A percentile compares a stretch with the other conserved stretches of the same genome.
These are phyloP conservation scores for Anthoceros angustus DNA, from an alignment of 225 moss, liverwort and hornwort genomes.

Conservation along the genomic window DNA sequence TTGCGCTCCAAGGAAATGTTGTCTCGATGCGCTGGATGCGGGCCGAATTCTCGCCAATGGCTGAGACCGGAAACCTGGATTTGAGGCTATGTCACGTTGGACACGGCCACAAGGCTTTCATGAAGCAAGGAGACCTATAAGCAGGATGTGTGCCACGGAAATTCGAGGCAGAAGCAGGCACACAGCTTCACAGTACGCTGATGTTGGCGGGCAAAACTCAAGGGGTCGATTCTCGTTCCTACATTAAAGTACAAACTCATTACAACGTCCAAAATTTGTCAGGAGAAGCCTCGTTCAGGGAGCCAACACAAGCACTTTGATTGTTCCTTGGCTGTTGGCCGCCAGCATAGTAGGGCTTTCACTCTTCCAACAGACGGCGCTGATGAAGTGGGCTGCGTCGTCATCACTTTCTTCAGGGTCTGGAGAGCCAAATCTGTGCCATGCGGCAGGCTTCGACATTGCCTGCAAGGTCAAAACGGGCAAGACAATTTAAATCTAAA, in stretches of 20 bases:
- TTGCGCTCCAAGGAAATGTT: no score
- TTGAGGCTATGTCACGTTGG: no score
- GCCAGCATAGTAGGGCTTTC: slow-evolving; percentile 97
- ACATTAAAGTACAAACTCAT: background rate
- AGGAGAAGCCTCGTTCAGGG: slow-evolving; percentile 27
- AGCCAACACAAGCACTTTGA: slow-evolving; percentile 84
- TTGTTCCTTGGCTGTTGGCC: slow-evolving; percentile 94
- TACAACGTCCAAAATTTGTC: slow-evolving; percentile 1
- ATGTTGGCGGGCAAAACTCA: no score
- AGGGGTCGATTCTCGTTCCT: background rate
- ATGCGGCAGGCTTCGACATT: slow-evolving; percentile 78
- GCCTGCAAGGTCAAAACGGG: slow-evolving; percentile 31
- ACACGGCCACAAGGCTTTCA: no score
- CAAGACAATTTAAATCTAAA: background rate
- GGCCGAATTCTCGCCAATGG: no score
- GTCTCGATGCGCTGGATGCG: no score
- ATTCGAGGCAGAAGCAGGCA: no score
- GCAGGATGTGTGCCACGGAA: no score
- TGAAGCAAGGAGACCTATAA: no score
- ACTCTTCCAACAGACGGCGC: slow-evolving; percentile 99
- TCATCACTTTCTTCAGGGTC: slow-evolving; percentile 80
- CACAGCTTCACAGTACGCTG: no score
- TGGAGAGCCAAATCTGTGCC: slow-evolving; percentile 68
- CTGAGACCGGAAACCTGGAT: no score
- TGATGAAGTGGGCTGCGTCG: slow-evolving; percentile 71